Base-by-base conservation (phyloP, 2,329 filamentous ascomycete genomes). In the Cladophialophora chaetospira region DNA sequence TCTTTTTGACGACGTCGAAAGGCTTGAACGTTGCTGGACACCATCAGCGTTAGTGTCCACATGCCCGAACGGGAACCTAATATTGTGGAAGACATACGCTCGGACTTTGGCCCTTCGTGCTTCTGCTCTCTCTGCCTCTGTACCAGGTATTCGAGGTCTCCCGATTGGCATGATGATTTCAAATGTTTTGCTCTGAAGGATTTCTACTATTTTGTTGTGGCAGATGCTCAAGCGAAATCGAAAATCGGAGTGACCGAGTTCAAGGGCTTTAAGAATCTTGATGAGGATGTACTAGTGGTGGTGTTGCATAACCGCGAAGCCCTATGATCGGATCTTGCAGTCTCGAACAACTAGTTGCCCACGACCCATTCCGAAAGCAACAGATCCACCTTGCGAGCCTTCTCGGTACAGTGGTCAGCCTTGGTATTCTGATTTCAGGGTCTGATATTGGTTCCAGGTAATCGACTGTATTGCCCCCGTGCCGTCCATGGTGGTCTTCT, bases 1-100 rank as follows among this genome's bases (percentile, higher is more conserved):
- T 62, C 60, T 33, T 58, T 62, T 38, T 60, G 57, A 9, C 60
- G 53, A 19, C 49, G 42, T 36, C 60, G 43, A 49, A 62, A 62
- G 6, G 60, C 60, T 26, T 60, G 60, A n/a, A 62, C 60, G 35
- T 62, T 62, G 31, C 48, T 51, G 28, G 35, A 40, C 5, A n/a
- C 10, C 11, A 17, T 15, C 17, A 29, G 17, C 21, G 36, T 51
- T 40, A 51, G 48, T 51, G 28, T 13, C 15, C 6, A 15, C 2
- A 17, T 19, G 5, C 29, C 23, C 9, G 9, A 10, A 42, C 15
- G 10, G 33, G 8, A 25, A 11, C 15, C 25, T 3, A 40, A 29
- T 3, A 13, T 8, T 15, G 23, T 42, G 10, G 4, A 19, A 43
- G 2, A 51, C 48, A 29, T 29, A 51, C 48, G 56, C 56, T 36